Evolutionary conservation across 2,329 filamentous ascomycete species (phyloP).

Genomic region (Sporothrix dimorphospora): DNA sequence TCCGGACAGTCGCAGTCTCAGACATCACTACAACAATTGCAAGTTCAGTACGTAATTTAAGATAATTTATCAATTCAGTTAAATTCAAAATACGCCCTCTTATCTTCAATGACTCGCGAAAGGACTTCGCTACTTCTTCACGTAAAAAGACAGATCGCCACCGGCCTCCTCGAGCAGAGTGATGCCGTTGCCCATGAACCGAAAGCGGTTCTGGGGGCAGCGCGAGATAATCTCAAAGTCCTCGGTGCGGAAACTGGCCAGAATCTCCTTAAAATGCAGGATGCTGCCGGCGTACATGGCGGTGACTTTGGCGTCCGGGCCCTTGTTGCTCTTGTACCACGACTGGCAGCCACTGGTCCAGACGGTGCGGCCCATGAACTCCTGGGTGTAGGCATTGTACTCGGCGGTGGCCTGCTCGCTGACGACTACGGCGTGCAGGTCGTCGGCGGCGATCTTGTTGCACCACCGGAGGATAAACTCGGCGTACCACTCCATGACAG

Average conservation of each 20-base stretch:
- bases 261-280: conserved; percentile 37
- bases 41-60: no score
- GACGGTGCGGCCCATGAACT: conserved; percentile 40
- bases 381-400: conserved; percentile 36
- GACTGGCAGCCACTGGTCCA: conserved; percentile 38
- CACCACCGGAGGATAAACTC: conserved; percentile 27
- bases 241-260: conserved; percentile 39
- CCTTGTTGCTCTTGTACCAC: conserved; percentile 37
- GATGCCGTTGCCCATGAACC: conserved; percentile 28
- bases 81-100: neutral
- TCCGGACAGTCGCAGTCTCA: neutral
- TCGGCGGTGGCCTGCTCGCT: neutral
- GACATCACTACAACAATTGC: no score
- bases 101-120: neutral
- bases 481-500: conserved; percentile 21
- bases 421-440: conserved; percentile 36
- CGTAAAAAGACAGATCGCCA: conserved; percentile 10
- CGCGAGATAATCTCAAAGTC: conserved; percentile 38
- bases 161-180: conserved; percentile 7
- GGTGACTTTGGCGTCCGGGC: conserved; percentile 35
- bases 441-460: conserved; percentile 35
- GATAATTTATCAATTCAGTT: neutral
- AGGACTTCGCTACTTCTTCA: conserved; percentile 22
- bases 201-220: conserved; percentile 26
- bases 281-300: conserved; percentile 34